Percentiles rank a stretch among this genome's conserved stretches.
phyloP scores from a whole-genome alignment of 805 yeast species.

The Vanderwaltozyma yarrowii region DNA sequence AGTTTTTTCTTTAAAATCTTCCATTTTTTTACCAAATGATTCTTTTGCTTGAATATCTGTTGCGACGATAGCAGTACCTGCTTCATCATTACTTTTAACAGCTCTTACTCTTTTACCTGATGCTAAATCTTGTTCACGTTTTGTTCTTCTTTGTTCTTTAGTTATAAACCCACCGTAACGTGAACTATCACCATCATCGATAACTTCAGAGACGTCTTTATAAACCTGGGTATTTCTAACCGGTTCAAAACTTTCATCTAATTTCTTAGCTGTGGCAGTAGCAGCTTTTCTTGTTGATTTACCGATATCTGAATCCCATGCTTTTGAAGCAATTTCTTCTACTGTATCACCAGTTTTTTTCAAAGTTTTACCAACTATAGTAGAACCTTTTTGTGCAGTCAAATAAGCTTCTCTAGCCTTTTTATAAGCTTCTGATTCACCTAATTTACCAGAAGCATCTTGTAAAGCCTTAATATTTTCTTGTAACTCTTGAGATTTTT shows the following conservation, averaged over 20 bases:
- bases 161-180: slow-evolving; percentile 88
- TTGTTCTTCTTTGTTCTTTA: slow-evolving; percentile 66
- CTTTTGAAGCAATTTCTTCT: slow-evolving; percentile 78
- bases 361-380: slow-evolving; percentile 64
- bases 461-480: slow-evolving; percentile 89
- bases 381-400: slow-evolving; percentile 62
- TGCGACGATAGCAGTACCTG: slow-evolving; percentile 73
- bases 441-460: slow-evolving; percentile 89
- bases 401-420: slow-evolving; percentile 89
- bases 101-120: slow-evolving; percentile 54
- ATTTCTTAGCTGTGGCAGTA: slow-evolving; percentile 67
- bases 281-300: slow-evolving; percentile 81
- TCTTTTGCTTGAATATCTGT: slow-evolving; percentile 75
- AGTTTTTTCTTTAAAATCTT: slow-evolving; percentile 55
- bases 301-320: slow-evolving; percentile 95
- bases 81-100: slow-evolving; percentile 67
- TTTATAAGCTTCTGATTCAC: slow-evolving; percentile 89
- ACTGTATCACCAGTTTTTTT: slow-evolving; percentile 89
- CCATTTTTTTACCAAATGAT: slow-evolving; percentile 52
- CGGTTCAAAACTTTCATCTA: slow-evolving; percentile 85
- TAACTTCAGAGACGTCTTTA: slow-evolving; percentile 77
- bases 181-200: slow-evolving; percentile 83
- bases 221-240: slow-evolving; percentile 83
- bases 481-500: slow-evolving; percentile 79
- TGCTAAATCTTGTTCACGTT: slow-evolving; percentile 55